A percentile compares a stretch with the other conserved stretches of the same genome.
These are phyloP conservation scores for Yarrowia sp. DNA, from an alignment of 805 yeast species.

Conservation along the genomic window DNA sequence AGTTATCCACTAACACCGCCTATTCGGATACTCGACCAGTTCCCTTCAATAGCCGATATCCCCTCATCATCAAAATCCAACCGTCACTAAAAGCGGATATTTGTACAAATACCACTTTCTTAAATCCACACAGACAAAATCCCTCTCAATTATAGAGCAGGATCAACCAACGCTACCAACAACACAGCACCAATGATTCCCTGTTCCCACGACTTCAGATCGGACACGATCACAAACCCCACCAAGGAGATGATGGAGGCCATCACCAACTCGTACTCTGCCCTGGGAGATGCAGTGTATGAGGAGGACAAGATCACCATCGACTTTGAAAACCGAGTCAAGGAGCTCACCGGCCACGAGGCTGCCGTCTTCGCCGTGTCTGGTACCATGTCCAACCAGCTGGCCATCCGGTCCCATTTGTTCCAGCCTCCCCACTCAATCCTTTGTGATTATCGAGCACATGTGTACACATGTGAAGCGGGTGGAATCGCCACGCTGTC, in stretches of 20 bases:
- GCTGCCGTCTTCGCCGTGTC: constrained; percentile 81
- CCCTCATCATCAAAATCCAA: neutral
- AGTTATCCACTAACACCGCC: neutral
- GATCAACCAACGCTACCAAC: neutral
- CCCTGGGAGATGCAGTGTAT: constrained; percentile 83
- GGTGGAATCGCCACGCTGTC: constrained; percentile 87
- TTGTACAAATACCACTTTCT: neutral
- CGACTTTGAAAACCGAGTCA: constrained; percentile 60
- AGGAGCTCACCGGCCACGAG: constrained; percentile 69
- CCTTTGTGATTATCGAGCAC: constrained; percentile 81
- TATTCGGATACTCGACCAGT: neutral
- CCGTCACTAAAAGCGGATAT: neutral
- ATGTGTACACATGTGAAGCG: constrained; percentile 79
- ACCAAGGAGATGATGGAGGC: constrained; percentile 67
- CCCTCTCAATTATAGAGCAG: neutral
- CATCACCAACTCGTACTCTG: constrained; percentile 43
- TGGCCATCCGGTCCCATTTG: constrained; percentile 72
- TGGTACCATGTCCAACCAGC: constrained; percentile 88
- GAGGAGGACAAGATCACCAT: constrained; percentile 73
- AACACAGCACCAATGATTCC: neutral
- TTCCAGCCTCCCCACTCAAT: constrained; percentile 82
- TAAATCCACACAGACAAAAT: neutral
- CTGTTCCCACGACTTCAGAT: constrained; percentile 28
- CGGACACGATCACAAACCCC: constrained; percentile 92
- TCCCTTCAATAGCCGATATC: neutral